phyloP scores from a whole-genome alignment of 257 asterid species.

The Capsicum rhomboideum region DNA sequence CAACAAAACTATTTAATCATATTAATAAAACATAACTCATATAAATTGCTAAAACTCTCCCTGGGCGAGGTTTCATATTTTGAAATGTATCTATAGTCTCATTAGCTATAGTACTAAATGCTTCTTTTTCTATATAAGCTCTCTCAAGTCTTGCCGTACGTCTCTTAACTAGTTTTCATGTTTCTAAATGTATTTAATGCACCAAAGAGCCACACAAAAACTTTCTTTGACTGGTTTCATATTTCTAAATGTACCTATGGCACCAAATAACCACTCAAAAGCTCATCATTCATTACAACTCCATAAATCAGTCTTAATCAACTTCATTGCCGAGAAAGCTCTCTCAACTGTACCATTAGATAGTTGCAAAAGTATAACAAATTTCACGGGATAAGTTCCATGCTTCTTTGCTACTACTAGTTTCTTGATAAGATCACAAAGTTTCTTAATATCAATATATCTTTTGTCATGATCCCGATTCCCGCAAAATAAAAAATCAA shows the following conservation, averaged over 20 bases:
- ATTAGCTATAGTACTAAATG: not conserved
- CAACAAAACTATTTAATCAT: not conserved
- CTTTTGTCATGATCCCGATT: not conserved
- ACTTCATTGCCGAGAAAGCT: not conserved
- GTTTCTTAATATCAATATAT: not conserved
- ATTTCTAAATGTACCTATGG: not conserved
- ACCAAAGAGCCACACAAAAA: not conserved
- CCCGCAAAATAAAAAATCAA: not conserved
- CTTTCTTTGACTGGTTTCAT: not conserved
- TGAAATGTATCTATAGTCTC: not conserved
- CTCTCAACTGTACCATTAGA: not conserved
- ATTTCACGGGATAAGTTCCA: not conserved
- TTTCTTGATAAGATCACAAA: not conserved
- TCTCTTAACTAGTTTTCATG: not conserved
- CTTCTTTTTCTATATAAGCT: not conserved
- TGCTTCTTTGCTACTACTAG: not conserved
- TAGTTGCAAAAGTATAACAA: not conserved
- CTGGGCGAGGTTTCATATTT: not conserved
- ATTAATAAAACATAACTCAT: not conserved
- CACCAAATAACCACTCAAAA: not conserved
- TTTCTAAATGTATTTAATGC: not conserved
- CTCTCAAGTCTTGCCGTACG: not conserved
- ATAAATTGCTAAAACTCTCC: not conserved
- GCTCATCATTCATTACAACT: not conserved
- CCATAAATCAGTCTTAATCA: not conserved